Evolutionary conservation across 1,139 yeast species (phyloP), one percentile per base, ranked within the genome.

Genomic region (Suhomyces yuchorum): DNA sequence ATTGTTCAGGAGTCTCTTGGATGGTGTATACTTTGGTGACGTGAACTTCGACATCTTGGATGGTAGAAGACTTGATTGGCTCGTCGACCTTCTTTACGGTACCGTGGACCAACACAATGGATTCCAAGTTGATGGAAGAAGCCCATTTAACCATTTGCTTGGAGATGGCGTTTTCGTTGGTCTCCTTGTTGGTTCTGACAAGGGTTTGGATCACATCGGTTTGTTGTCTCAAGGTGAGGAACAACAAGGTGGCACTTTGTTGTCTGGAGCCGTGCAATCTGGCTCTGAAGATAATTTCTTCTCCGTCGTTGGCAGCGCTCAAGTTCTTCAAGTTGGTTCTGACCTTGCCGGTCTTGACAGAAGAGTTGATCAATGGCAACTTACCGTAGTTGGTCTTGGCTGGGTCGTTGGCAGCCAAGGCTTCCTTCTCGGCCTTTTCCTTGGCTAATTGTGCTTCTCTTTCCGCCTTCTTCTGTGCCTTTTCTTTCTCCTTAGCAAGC

Each of bases 91-190:
- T 90, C 59, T 73, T 82, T 44, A 93, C 93, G 36, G 71, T 68
- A 70, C 99, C 99, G 61, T 86, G 85, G 28, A 93, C 96, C 50
- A 93, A 73, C 18, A 93, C 98, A 69, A 93, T 92, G 40, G 96
- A 83, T 71, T 93, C 99, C 61, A 89, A 78, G 66, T 83, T 87
- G 65, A 93, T 80, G 40, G 87, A 75, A 23, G 95, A 90, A 38
- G 92, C 86, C 97, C 97, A 93, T 72, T 93, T 93, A 57, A 92
- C 96, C 95, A 95, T 88, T 69, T 88, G 96, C 73, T 93, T 93
- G 46, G 96, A 88, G 49, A 95, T 78, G 26, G 83, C 73, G 26
- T 78, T 79, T 51, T 80, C 81, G 62, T 83, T 81, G 46, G 75
- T 67, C 55, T 77, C 80, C 54, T 67, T 65, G 56, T 80, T 80